Conservation (phyloP, 2,329 filamentous ascomycete species). For the Herpotrichia juniperi region DNA sequence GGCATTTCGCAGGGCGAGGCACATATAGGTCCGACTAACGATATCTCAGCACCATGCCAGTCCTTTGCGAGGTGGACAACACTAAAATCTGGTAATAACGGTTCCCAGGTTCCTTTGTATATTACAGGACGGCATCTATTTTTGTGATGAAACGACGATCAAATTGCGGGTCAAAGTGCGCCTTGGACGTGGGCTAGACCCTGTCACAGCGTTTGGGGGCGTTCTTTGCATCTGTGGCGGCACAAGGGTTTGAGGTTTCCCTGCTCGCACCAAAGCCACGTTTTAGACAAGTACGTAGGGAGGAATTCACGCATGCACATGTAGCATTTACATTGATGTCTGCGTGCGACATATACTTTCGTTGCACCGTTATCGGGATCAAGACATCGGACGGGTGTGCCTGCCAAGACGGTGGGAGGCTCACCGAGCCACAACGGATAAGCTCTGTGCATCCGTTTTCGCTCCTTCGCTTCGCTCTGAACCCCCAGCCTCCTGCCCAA, state of each 20-base stretch:
- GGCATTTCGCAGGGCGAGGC: background rate
- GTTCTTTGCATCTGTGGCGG: background rate
- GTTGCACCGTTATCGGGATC: no score
- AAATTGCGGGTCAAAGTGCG: background rate
- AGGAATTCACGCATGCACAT: no score
- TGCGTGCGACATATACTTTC: no score
- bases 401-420: background rate
- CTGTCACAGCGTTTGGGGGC: background rate
- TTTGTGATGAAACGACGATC: background rate
- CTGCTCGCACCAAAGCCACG: no score
- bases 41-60: background rate
- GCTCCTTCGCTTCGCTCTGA: background rate
- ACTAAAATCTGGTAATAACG: background rate
- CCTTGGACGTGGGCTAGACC: no score
- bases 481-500: slow-evolving; percentile 7
- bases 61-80: background rate
- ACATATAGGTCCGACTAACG: background rate
- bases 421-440: background rate
- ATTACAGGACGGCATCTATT: background rate
- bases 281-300: no score
- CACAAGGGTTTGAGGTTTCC: background rate
- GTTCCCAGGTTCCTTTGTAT: background rate
- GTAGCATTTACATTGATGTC: background rate
- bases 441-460: slow-evolving; percentile 1
- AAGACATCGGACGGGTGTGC: no score